Base-by-base conservation (phyloP, 352 stramenopile genomes). In the Pythium grandisporangium region DNA sequence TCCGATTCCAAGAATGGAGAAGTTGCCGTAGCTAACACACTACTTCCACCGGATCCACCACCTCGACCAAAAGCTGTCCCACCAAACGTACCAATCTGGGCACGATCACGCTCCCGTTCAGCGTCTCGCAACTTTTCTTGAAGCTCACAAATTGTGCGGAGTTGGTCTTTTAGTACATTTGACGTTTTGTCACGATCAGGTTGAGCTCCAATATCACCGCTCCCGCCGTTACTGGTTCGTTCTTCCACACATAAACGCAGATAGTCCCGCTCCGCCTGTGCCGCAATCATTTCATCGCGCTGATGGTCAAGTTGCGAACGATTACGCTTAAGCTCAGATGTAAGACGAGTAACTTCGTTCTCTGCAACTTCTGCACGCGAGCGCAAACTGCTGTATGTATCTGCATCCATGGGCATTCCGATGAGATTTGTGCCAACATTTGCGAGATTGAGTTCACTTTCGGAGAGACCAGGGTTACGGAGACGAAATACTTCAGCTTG, bases 231-330 rank as follows among this genome's bases (percentile, higher is more conserved):
- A 5, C 42, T 46, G 0, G 39, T 48, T 4, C 34, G 54, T 45
- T 88, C 76, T 45, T 90, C 74, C 6, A 87, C 58, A 38, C 71
- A 87, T 1, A 93, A 38, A 0, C 72, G 66, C 17, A 89, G 45
- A 26, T 88, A 85, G 30, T 93, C 80, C 12, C 80, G 75, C 45
- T 93, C 77, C 24, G 76, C 71, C 58, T 93, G 80, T 2, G 80
- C 77, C 22, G 70, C 67, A n/a, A 93, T 84, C 74, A 89, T 84
- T 42, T 93, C 76, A 51, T 89, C 73, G 35, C 73, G 89, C 42
- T 91, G 50, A n/a, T 77, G 62, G 35, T 93, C 80, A 32, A 90
- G 63, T 40, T 89, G 77, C 1, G 55, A 81, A 26, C 83, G 81
- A 34, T 68, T 73, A 25, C 80, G 74, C 61, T 93, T 93, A 4